Base-by-base conservation (phyloP, 495 filamentous ascomycete genomes). In the Halenospora varia region DNA sequence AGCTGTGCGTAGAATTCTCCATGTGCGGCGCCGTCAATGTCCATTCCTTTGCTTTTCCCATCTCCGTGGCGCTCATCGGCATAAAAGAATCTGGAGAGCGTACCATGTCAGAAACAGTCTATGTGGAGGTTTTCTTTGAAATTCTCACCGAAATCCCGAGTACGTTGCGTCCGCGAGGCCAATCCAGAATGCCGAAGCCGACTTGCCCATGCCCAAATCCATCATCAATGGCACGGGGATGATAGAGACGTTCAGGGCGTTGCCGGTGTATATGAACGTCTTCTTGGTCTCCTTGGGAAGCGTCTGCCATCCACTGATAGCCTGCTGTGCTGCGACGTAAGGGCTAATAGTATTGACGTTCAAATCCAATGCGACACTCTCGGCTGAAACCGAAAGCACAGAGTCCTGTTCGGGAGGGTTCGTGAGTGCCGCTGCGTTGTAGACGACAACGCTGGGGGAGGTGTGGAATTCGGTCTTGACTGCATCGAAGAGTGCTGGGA, bases 261-360 rank as follows among this genome's bases (percentile, higher is more conserved):
- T 77, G n/a, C 75, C 75, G 2, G 76, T 79, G 64, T 74, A 77
- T 48, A 77, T 77, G 55, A 76, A 77, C 15, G 68, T 59, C 65
- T 73, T 76, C 54, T 66, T 69, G 35, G 56, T 51, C 25, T 66
- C 67, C 56, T 65, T 61, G 2, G 73, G 69, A n/a, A 77, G 67
- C 25, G 63, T 65, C 48, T 66, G 68, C 66, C 68, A 77, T 18
- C 63, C 71, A 2, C 55, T 57, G 42, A 76, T 61, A 25, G 76
- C 72, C 62, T 77, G 51, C 53, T 76, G 70, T 9, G 75, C 75
- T 3, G 76, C 75, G n/a, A 70, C 67, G 44, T 70, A 76, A 2
- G 72, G 61, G 50, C 67, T 70, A 18, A 72, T 53, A 10, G 69
- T 73, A 48, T 75, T 78, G 59, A 75, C 57, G 42, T 68, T 70